These are phyloP conservation scores for Geum urbanum DNA, from an alignment of 306 rosid genomes.

Conservation along the genomic window DNA sequence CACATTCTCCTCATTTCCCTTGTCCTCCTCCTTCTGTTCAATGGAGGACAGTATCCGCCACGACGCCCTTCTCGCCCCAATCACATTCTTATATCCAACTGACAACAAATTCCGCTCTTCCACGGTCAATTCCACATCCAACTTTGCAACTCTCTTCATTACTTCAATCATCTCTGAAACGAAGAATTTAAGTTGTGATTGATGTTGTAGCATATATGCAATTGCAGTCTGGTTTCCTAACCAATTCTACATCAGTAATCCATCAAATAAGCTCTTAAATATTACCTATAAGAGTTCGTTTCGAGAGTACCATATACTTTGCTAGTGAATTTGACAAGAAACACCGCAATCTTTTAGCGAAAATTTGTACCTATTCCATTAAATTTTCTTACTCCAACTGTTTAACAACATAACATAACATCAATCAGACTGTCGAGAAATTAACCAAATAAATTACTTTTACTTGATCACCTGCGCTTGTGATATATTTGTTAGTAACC, in stretches of 20 bases:
- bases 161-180: slow-evolving; percentile 43
- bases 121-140: slow-evolving; percentile 43
- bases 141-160: slow-evolving; percentile 38
- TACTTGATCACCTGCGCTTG: not conserved
- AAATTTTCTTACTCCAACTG: not conserved
- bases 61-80: slow-evolving; percentile 43
- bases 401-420: too few relatives aligned
- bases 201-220: not conserved
- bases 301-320: too few relatives aligned
- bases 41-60: slow-evolving; percentile 44
- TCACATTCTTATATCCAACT: slow-evolving; percentile 44
- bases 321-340: too few relatives aligned
- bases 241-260: not conserved
- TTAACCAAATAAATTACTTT: not conserved
- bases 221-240: not conserved
- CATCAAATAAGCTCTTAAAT: not conserved
- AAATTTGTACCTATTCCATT: not conserved
- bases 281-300: too few relatives aligned
- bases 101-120: slow-evolving; percentile 41
- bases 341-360: too few relatives aligned
- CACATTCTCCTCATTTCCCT: slow-evolving; percentile 36
- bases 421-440: too few relatives aligned
- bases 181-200: not conserved
- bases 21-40: slow-evolving; percentile 43
- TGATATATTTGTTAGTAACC: not conserved